Percentiles rank a stretch among this genome's conserved stretches.
phyloP scores from a whole-genome alignment of 129 eudicot genomes.

The Gnaphalium uliginosum region DNA sequence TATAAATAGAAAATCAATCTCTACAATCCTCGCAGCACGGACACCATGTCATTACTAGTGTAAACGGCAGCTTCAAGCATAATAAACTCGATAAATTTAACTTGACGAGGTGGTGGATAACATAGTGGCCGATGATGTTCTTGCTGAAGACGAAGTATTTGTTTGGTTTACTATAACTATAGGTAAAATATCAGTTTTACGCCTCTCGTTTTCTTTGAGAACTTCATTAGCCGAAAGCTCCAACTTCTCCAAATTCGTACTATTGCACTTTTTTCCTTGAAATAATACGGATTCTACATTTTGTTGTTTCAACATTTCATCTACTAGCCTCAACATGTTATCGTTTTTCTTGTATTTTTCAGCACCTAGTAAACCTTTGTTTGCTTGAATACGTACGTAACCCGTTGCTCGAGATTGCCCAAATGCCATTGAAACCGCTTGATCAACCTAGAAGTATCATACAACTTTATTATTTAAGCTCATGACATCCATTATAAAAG shows the following conservation, averaged over 20 bases:
- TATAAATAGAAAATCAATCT: conserved; percentile 12
- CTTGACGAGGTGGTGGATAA: conserved; percentile 49
- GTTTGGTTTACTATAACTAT: conserved; percentile 48
- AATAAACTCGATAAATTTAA: conserved; percentile 23
- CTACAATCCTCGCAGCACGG: conserved; percentile 25
- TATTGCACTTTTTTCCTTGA: conserved; percentile 52
- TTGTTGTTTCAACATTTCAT: conserved; percentile 41
- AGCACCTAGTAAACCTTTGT: conserved; percentile 16
- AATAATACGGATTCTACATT: conserved; percentile 59
- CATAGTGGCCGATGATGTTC: conserved; percentile 70
- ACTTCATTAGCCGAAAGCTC: conserved; percentile 45
- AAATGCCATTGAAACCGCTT: conserved; percentile 82
- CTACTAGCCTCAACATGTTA: conserved; percentile 41
- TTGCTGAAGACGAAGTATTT: conserved; percentile 43
- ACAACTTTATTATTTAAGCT: neutral
- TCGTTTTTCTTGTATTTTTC: conserved; percentile 18
- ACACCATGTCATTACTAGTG: conserved; percentile 25
- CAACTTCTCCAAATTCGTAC: conserved; percentile 54
- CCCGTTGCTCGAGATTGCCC: conserved; percentile 42
- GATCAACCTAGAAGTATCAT: conserved; percentile 56
- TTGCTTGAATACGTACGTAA: conserved; percentile 65
- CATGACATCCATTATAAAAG: neutral
- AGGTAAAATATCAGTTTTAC: conserved; percentile 50
- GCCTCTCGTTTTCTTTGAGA: conserved; percentile 60
- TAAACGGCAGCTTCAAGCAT: conserved; percentile 18